phyloP scores from a whole-genome alignment of 192 early-diverging fungal genomes.

The Gaertneriomyces sp. region DNA sequence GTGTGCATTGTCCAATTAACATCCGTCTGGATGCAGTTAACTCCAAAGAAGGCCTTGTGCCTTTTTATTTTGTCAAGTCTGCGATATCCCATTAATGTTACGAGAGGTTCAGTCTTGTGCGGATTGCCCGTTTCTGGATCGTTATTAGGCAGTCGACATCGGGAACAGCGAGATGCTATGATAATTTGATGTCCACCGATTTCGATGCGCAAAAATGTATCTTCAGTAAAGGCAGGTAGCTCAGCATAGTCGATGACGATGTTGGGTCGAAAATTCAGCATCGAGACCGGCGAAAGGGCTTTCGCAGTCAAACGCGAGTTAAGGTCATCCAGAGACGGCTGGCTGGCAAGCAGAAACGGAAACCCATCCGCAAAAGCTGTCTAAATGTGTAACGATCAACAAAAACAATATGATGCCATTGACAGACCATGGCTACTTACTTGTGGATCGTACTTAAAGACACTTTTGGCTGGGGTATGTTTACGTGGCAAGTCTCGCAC shows the following conservation, averaged over 20 bases:
- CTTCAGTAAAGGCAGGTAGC: constrained; percentile 62
- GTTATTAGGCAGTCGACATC: constrained; percentile 42
- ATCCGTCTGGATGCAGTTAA: constrained; percentile 34
- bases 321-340: constrained; percentile 58
- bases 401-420: background rate
- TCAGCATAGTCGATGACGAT: constrained; percentile 49
- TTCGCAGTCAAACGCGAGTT: constrained; percentile 49
- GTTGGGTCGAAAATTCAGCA: constrained; percentile 74
- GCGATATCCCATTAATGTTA: constrained; percentile 33
- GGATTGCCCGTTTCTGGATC: constrained; percentile 29
- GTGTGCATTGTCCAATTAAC: constrained; percentile 20
- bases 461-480: constrained; percentile 42
- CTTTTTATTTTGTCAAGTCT: constrained; percentile 34
- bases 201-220: constrained; percentile 59
- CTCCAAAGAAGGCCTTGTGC: constrained; percentile 40
- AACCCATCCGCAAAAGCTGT: constrained; percentile 75
- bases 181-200: constrained; percentile 28
- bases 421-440: background rate
- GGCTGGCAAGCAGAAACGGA: constrained; percentile 64
- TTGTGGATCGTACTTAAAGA: constrained; percentile 19
- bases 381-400: constrained; percentile 42
- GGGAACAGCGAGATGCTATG: constrained; percentile 35
- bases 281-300: constrained; percentile 30
- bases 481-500: constrained; percentile 36
- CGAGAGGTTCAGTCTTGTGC: constrained; percentile 24